Percentiles rank a stretch among this genome's conserved stretches.
These are phyloP conservation scores for Fraxinus excelsior DNA, from an alignment of 257 asterid genomes.

Conservation along the genomic window DNA sequence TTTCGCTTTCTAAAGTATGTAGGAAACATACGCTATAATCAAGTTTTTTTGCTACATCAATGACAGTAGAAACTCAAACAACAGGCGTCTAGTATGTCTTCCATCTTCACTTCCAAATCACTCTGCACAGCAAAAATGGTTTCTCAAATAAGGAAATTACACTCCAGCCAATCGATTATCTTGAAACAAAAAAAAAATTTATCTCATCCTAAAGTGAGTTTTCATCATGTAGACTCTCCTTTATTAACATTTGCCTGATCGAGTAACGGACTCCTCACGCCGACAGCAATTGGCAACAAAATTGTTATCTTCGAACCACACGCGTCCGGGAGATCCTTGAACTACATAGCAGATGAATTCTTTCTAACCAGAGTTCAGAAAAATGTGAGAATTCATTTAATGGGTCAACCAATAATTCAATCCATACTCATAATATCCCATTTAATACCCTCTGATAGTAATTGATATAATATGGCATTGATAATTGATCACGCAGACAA, in stretches of 20 bases:
- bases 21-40: too few species aligned
- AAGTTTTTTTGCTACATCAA: too few species aligned
- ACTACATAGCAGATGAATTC: conserved; percentile 17
- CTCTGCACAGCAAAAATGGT: conserved; percentile 42
- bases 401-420: not conserved
- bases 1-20: too few species aligned
- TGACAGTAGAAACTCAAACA: too few species aligned
- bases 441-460: conserved; percentile 91
- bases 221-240: conserved; percentile 22
- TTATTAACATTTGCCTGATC: conserved; percentile 18
- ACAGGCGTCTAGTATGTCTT: conserved; percentile 8
- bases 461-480: too few species aligned
- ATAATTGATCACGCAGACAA: too few species aligned
- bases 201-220: conserved; percentile 20
- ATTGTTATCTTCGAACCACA: conserved; percentile 9
- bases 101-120: conserved; percentile 32
- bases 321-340: conserved; percentile 15
- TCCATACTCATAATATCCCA: conserved; percentile 74
- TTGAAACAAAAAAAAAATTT: conserved; percentile 26
- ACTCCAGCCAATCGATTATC: conserved; percentile 29
- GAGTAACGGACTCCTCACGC: conserved; percentile 17
- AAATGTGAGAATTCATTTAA: not conserved
- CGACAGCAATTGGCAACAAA: conserved; percentile 23
- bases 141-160: conserved; percentile 19
- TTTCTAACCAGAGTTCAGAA: not conserved